Conservation (phyloP, 225 moss, liverwort and hornwort genomes). For the Asterella californica region DNA sequence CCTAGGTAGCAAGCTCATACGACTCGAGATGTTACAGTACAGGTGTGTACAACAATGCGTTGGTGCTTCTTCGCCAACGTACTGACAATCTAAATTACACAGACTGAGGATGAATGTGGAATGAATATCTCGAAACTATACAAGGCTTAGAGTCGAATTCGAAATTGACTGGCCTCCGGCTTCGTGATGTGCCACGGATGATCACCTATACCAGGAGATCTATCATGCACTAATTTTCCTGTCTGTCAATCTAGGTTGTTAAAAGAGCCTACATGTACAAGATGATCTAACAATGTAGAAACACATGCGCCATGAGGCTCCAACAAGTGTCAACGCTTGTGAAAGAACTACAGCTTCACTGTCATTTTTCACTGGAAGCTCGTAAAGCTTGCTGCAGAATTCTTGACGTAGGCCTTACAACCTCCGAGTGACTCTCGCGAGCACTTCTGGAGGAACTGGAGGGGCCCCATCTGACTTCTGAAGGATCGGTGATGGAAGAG, state of each 20-base stretch:
- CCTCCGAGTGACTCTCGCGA: conserved; percentile 7
- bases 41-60: background rate
- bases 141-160: background rate
- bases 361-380: conserved; percentile 4
- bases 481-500: background rate
- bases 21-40: background rate
- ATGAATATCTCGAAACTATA: background rate
- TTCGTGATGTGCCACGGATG: background rate
- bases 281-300: background rate
- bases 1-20: background rate
- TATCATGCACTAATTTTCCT: background rate
- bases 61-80: background rate
- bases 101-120: background rate
- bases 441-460: conserved; percentile 8
- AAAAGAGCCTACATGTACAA: background rate
- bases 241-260: background rate
- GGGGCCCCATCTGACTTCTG: conserved; percentile 5
- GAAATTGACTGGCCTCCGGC: background rate
- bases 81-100: background rate
- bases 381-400: conserved; percentile 15
- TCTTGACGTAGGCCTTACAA: conserved; percentile 9
- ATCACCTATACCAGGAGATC: background rate
- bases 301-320: background rate
- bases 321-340: background rate
- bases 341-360: background rate